phyloP scores from a whole-genome alignment of 2,329 filamentous ascomycete genomes.

The Aspergillus novoparasiticus region DNA sequence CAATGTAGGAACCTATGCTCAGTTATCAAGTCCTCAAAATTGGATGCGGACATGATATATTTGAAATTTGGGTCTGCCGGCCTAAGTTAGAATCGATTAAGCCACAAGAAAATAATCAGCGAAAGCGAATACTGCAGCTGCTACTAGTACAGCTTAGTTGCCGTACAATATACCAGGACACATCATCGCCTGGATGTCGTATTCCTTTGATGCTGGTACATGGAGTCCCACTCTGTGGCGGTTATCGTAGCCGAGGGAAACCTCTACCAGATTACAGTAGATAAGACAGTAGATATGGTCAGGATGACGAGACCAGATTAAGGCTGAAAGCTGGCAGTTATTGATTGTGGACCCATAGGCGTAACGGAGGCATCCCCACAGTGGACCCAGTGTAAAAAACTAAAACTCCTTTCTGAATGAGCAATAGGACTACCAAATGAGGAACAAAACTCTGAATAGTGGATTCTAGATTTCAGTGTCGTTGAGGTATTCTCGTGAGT shows the following conservation, averaged over 20 bases:
- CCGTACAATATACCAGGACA: neutral
- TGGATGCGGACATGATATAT: neutral
- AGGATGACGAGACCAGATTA: constrained; percentile 6
- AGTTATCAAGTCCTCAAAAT: neutral
- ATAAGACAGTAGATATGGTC: neutral
- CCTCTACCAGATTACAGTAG: neutral
- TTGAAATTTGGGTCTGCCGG: neutral
- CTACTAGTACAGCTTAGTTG: neutral
- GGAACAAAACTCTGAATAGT: neutral
- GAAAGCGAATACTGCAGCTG: neutral
- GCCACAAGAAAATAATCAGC: neutral
- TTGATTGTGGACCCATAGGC: neutral
- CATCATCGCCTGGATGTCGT: neutral
- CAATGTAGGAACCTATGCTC: neutral
- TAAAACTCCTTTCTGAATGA: neutral
- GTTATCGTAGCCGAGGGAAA: constrained; percentile 8
- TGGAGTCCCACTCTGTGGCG: constrained; percentile 9
- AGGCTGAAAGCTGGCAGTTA: constrained; percentile 1
- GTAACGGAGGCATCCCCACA: constrained; percentile 1
- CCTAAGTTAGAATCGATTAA: neutral
- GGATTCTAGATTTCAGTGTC: neutral
- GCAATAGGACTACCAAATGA: neutral
- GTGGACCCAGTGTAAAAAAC: neutral
- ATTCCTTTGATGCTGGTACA: neutral
- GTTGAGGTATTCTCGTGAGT: neutral